Evolutionary conservation across 495 filamentous ascomycete species (phyloP).

Genomic region (Haplographium delicatum): DNA sequence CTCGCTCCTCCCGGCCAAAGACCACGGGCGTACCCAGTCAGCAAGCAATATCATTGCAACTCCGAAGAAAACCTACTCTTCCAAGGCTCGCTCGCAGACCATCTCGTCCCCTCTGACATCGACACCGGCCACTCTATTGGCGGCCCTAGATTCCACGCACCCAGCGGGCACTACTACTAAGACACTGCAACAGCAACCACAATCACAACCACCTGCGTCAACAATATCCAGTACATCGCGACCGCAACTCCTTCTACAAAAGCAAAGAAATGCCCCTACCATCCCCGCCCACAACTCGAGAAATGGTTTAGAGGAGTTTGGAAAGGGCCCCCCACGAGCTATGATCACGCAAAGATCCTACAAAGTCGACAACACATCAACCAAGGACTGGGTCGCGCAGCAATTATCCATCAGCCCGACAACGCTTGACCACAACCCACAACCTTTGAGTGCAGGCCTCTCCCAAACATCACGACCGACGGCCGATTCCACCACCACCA

Average conservation of each 20-base stretch:
- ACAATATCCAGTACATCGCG: too few species aligned
- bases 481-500: background rate
- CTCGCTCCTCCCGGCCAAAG: conserved; percentile 3
- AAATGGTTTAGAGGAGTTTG: conserved; percentile 7
- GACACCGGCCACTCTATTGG: too few species aligned
- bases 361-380: conserved; percentile 10
- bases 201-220: too few species aligned
- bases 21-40: background rate
- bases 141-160: background rate
- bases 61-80: background rate
- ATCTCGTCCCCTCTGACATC: background rate
- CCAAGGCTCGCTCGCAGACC: background rate
- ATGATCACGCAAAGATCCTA: conserved; percentile 29
- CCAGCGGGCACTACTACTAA: too few species aligned
- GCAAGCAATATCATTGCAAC: conserved; percentile 3
- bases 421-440: background rate
- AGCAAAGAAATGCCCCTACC: background rate
- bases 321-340: conserved; percentile 6
- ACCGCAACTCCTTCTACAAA: background rate
- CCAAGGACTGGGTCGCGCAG: conserved; percentile 22
- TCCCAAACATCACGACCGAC: conserved; percentile 8
- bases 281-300: conserved; percentile 1
- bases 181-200: too few species aligned
- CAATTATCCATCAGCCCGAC: conserved; percentile 12
- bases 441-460: conserved; percentile 10